These are phyloP conservation scores for Aspergillus mulundensis DNA, from an alignment of 495 filamentous ascomycete genomes.

Conservation along the genomic window DNA sequence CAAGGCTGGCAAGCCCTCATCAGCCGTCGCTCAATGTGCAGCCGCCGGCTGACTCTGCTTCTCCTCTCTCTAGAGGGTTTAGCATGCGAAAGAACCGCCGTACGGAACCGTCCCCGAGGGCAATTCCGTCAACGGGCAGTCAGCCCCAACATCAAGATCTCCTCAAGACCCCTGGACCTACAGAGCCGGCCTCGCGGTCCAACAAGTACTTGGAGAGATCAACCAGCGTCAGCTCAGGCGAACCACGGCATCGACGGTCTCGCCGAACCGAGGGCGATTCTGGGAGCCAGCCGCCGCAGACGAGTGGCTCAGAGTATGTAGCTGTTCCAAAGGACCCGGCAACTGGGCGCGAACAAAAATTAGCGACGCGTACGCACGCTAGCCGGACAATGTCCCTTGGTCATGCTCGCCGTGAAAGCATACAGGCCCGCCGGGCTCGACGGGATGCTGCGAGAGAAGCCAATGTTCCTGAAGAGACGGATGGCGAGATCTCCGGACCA, in stretches of 20 bases:
- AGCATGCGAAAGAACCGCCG: conserved; percentile 70
- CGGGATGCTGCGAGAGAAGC: conserved; percentile 63
- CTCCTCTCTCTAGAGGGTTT: conserved; percentile 70
- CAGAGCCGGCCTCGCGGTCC: conserved; percentile 53
- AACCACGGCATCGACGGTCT: conserved; percentile 61
- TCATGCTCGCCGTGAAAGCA: conserved; percentile 84
- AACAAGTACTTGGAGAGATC: conserved; percentile 69
- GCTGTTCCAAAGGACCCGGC: conserved; percentile 41
- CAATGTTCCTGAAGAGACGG: conserved; percentile 79
- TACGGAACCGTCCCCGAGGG: conserved; percentile 49
- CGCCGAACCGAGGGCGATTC: conserved; percentile 56
- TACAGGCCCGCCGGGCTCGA: conserved; percentile 72
- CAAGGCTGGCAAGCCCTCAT: conserved; percentile 56
- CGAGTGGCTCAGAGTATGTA: conserved; percentile 77
- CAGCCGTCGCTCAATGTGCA: conserved; percentile 69
- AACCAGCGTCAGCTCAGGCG: conserved; percentile 81
- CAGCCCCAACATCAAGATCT: conserved; percentile 70
- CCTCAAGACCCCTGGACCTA: conserved; percentile 62
- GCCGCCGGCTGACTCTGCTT: conserved; percentile 60
- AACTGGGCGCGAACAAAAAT: conserved; percentile 20
- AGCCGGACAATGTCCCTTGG: conserved; percentile 85
- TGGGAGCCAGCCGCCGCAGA: conserved; percentile 56
- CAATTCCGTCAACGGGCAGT: conserved; percentile 59
- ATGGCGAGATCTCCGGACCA: conserved; percentile 47
- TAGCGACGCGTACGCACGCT: conserved; percentile 38